Evolutionary conservation across 129 eudicot genomes (phyloP), one percentile per base, ranked within the genome.

Genomic region (Pulicaria dysenterica): DNA sequence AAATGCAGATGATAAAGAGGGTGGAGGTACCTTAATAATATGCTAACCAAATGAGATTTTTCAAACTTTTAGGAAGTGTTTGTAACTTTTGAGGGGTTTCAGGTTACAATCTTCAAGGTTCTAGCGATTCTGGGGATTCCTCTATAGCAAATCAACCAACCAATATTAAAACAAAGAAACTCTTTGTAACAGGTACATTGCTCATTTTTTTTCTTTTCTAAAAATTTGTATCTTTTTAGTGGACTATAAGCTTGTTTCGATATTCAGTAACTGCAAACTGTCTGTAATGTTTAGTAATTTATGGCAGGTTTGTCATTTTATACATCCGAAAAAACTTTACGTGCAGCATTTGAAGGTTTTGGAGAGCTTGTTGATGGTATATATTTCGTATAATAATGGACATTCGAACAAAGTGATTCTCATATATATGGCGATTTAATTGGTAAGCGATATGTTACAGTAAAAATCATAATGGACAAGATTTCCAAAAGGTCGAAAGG

Each of bases 401-500:
- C 57, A 37, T 58, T 62, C 47, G 36, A 41, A 37, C 7, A 6
- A 37, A 40, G 7, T 63, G 57, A 12, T 49, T 46, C 31, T 57
- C 65, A 48, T 62, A 63, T 60, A 8, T 17, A 50, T 64, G 46
- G 42, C 31, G 10, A 19, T 43, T 41, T 36, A 40, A 72, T 54
- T 38, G 38, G 12, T 67, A 61, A 67, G 2, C 17, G 10, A 41
- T 43, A 31, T 39, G 24, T 70, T 60, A 69, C 85, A 94, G 98
- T 90, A 45, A 90, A 83, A 83, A 77, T 94, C 15, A 86, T 94
- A 72, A 94, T 94, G 98, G 98, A 94, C 84, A 94, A 90, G 82
- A 94, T 94, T 50, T 94, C 98, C 7, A 94, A 90, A 79, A 90
- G 98, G 77, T 94, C 98, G 7, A 94, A 84, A 78, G 98, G 98